Evolutionary conservation across 2,329 filamentous ascomycete species (phyloP).

Genomic region (Arthroderma sp.): DNA sequence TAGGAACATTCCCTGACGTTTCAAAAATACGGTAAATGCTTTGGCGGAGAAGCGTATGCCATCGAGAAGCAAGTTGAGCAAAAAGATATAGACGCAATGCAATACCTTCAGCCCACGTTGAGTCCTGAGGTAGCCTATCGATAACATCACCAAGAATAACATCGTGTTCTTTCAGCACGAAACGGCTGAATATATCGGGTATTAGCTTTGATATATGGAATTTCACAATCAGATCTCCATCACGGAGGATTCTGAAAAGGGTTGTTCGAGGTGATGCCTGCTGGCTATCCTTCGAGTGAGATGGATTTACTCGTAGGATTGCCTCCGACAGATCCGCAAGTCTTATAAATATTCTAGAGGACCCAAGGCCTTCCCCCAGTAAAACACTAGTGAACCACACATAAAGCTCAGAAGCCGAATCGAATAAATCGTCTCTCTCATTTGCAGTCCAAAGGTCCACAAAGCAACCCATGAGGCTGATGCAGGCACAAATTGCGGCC

Average conservation of each 20-base stretch:
- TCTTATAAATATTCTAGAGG: slow-evolving; percentile 53
- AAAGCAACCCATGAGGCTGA: slow-evolving; percentile 56
- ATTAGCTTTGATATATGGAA: slow-evolving; percentile 60
- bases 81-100: slow-evolving; percentile 69
- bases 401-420: slow-evolving; percentile 64
- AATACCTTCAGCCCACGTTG: slow-evolving; percentile 65
- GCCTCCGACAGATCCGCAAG: slow-evolving; percentile 58
- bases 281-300: slow-evolving; percentile 50
- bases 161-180: slow-evolving; percentile 71
- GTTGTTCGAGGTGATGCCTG: slow-evolving; percentile 56
- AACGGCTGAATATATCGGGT: slow-evolving; percentile 65
- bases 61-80: slow-evolving; percentile 63
- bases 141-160: slow-evolving; percentile 74
- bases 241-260: slow-evolving; percentile 59
- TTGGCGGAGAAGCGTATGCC: slow-evolving; percentile 74
- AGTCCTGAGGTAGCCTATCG: slow-evolving; percentile 61
- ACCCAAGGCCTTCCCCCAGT: slow-evolving; percentile 57
- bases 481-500: slow-evolving; percentile 53
- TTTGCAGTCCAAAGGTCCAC: slow-evolving; percentile 51
- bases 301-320: slow-evolving; percentile 54
- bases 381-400: slow-evolving; percentile 58
- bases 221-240: slow-evolving; percentile 58
- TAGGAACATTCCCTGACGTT: slow-evolving; percentile 59
- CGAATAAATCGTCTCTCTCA: slow-evolving; percentile 47
- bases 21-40: slow-evolving; percentile 94